A percentile compares a stretch with the other conserved stretches of the same genome.
These are phyloP conservation scores for Lasiosphaeris hirsuta DNA, from an alignment of 495 filamentous ascomycete genomes.

Conservation along the genomic window DNA sequence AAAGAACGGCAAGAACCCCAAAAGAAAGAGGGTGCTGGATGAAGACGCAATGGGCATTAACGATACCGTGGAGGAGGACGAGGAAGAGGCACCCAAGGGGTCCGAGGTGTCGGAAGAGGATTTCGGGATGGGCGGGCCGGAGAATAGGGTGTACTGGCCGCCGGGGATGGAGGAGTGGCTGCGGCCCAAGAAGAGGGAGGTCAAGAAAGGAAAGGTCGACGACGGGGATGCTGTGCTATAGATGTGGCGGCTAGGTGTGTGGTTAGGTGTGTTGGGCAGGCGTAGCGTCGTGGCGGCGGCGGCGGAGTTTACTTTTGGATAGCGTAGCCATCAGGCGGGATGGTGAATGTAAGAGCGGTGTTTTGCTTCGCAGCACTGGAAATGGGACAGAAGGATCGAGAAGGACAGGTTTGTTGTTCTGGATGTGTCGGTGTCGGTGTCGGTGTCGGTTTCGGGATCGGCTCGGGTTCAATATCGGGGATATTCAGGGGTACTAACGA, in stretches of 20 bases:
- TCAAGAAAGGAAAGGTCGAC: constrained; percentile 46
- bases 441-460: no score
- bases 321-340: no score
- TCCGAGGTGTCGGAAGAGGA: constrained; percentile 63
- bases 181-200: constrained; percentile 67
- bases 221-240: constrained; percentile 11
- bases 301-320: no score
- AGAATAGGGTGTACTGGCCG: constrained; percentile 91
- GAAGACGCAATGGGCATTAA: constrained; percentile 39
- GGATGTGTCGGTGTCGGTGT: no score
- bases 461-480: no score
- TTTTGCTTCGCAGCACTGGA: no score
- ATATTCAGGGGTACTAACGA: no score
- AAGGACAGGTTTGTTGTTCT: no score
- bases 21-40: constrained; percentile 25
- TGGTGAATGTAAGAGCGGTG: no score
- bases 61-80: constrained; percentile 41
- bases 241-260: background rate
- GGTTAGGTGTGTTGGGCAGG: background rate
- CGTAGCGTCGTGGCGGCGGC: no score
- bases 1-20: constrained; percentile 27
- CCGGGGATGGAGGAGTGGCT: constrained; percentile 88
- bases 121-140: constrained; percentile 80
- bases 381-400: no score
- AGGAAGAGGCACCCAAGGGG: constrained; percentile 30